These are phyloP conservation scores for Salvia sclarea DNA, from an alignment of 305 asterid species.

Conservation along the genomic window DNA sequence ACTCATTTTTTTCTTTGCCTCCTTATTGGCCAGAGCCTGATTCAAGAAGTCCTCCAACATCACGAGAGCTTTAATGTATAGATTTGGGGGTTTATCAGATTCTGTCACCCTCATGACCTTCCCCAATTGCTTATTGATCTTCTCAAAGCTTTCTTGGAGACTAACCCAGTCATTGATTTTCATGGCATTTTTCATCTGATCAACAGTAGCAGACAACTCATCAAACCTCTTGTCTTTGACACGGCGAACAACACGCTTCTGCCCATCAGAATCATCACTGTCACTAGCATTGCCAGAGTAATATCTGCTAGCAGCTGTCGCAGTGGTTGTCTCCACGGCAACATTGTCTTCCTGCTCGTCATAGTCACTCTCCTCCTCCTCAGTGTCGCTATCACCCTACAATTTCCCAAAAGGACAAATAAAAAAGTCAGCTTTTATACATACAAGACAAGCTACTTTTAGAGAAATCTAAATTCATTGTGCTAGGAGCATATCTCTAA, in stretches of 20 bases:
- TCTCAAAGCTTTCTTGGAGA: slow-evolving; percentile 90
- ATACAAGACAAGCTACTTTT: background rate
- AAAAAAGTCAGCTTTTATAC: background rate
- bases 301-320: slow-evolving; percentile 47
- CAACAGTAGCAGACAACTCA: slow-evolving; percentile 78
- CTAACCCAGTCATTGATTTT: slow-evolving; percentile 95
- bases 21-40: slow-evolving; percentile 82
- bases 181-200: slow-evolving; percentile 93
- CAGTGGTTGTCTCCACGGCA: slow-evolving; percentile 35
- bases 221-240: slow-evolving; percentile 85
- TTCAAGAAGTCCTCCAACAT: slow-evolving; percentile 83
- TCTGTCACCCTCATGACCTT: slow-evolving; percentile 84
- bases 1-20: slow-evolving; percentile 97
- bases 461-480: background rate
- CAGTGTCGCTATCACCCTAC: slow-evolving; percentile 76
- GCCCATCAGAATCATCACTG: slow-evolving; percentile 64
- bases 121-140: slow-evolving; percentile 87
- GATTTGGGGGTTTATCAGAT: slow-evolving; percentile 65
- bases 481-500: background rate
- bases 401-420: background rate
- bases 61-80: slow-evolving; percentile 87
- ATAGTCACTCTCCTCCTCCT: slow-evolving; percentile 65
- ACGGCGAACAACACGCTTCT: slow-evolving; percentile 74
- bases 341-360: slow-evolving; percentile 55
- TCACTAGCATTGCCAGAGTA: slow-evolving; percentile 50